Base-by-base conservation (phyloP, 2,329 filamentous ascomycete species). In the Huntiella bhutanensis region DNA sequence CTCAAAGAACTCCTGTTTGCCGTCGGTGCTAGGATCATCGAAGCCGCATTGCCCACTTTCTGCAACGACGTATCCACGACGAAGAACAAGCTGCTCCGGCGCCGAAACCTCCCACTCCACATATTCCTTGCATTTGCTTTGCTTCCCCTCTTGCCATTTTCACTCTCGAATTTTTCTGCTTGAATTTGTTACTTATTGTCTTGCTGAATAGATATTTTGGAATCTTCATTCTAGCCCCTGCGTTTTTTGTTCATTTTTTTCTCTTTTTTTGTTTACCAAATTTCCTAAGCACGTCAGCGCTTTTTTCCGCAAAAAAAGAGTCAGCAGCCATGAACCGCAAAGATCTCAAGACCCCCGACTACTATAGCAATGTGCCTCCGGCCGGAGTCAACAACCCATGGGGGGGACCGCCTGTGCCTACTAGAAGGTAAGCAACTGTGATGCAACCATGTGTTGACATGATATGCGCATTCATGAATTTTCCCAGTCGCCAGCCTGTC, bases 301-400 rank as follows among this genome's bases (percentile, higher is more conserved):
- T 19, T 19, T 19, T 19, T 19, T 19, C 17, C 17, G 17, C 17
- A 19, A 19, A 19, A 43, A 41, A 39, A 36, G 17, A 19, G 5
- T 4, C 17, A 19, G 36, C 46, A 39, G 46, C 46, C 44, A 50
- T 47, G 48, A 50, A 47, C 19, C 48, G 48, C 48, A 50, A 50
- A 50, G 48, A 50, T 40, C 36, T 50, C 16, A 47, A 44, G 35
- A 50, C 44, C 44, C 45, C 48, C 45, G 48, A 50, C 22, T 50
- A 44, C 41, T 50, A 50, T 37, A 41, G 40, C 35, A 44, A 43
- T 12, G 44, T 43, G 17, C 32, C 44, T 46, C 22, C 41, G 40
- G 34, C 15, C 12, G 34, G 6, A 28, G 46, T 43, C 7, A 41
- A 36, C 44, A 50, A 50, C 45, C 44, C 44, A 44, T 50, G 48